Conservation (phyloP, 305 asterid species). For the Stenogyne calaminthoides region DNA sequence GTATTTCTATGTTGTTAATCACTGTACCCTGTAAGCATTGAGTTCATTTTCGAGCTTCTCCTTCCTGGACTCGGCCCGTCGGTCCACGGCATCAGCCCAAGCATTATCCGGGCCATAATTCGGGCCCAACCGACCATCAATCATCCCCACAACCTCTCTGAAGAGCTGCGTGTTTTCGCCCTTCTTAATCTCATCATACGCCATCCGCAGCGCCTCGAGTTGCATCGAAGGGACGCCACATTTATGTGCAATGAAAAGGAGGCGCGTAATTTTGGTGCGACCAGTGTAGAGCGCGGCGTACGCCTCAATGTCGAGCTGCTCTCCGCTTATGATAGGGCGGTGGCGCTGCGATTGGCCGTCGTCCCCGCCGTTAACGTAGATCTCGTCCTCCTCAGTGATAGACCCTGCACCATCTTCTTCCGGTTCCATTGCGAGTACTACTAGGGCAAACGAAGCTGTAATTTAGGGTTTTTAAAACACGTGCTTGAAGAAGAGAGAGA, state of each 20-base stretch:
- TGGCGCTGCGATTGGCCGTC: conserved; percentile 51
- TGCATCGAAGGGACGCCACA: conserved; percentile 72
- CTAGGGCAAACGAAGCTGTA: conserved; percentile 25
- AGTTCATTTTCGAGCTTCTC: conserved; percentile 95
- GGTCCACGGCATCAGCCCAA: conserved; percentile 84
- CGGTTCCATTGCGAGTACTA: conserved; percentile 55
- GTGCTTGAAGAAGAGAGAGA: conserved; percentile 5
- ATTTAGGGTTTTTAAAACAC: conserved; percentile 34
- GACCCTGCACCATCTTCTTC: conserved; percentile 60
- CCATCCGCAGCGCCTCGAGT: conserved; percentile 87
- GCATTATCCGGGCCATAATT: conserved; percentile 57
- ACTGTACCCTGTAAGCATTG: conserved; percentile 79
- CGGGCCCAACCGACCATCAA: conserved; percentile 77
- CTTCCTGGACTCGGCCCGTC: conserved; percentile 75
- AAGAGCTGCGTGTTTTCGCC: conserved; percentile 87
- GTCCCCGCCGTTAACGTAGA: conserved; percentile 58
- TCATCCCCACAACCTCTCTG: conserved; percentile 75
- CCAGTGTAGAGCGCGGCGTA: conserved; percentile 88
- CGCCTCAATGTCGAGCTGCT: conserved; percentile 90
- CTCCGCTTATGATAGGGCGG: conserved; percentile 85
- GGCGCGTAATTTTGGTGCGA: conserved; percentile 81
- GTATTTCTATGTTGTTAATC: not conserved
- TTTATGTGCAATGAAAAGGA: conserved; percentile 68
- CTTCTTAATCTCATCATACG: conserved; percentile 92
- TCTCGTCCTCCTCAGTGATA: conserved; percentile 64